A percentile compares a stretch with the other conserved stretches of the same genome.
These are phyloP conservation scores for Colletotrichum paranaense DNA, from an alignment of 2,329 filamentous ascomycete species.

Conservation along the genomic window DNA sequence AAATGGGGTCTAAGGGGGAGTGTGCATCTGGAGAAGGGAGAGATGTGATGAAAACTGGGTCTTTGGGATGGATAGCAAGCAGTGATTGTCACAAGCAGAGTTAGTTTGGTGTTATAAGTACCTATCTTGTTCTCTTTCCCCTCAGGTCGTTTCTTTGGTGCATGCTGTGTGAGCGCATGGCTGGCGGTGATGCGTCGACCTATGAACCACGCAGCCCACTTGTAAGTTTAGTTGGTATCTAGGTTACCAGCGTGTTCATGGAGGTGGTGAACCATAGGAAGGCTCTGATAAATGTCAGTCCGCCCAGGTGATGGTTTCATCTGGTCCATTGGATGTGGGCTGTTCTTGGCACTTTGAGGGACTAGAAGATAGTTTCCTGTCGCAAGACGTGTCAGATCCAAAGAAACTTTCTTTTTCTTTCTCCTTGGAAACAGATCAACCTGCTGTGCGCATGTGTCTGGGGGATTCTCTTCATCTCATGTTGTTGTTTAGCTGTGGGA, in stretches of 20 bases:
- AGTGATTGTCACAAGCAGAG: conserved; percentile 34
- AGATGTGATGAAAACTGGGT: conserved; percentile 23
- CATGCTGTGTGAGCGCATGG: neutral
- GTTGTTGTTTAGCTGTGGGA: neutral
- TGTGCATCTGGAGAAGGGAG: conserved; percentile 12
- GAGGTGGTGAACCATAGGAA: neutral
- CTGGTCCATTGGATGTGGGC: neutral
- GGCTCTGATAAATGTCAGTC: neutral
- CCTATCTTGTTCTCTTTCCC: conserved; percentile 8
- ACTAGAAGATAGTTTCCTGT: neutral
- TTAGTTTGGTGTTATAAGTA: conserved; percentile 25
- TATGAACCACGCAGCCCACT: too few species aligned
- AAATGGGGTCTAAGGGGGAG: neutral
- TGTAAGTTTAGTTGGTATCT: neutral
- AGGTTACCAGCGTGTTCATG: neutral
- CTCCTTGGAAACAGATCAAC: neutral
- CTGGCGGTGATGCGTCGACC: neutral
- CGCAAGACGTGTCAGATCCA: neutral
- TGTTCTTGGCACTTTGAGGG: neutral
- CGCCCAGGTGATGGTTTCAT: neutral
- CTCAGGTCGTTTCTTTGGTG: neutral
- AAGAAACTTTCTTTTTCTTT: neutral
- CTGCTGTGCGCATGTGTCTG: neutral
- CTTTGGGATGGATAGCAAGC: conserved; percentile 35
- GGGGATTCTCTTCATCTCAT: neutral